phyloP scores from a whole-genome alignment of 1,284 basidiomycete genomes.

The Rhodotorula sp. region DNA sequence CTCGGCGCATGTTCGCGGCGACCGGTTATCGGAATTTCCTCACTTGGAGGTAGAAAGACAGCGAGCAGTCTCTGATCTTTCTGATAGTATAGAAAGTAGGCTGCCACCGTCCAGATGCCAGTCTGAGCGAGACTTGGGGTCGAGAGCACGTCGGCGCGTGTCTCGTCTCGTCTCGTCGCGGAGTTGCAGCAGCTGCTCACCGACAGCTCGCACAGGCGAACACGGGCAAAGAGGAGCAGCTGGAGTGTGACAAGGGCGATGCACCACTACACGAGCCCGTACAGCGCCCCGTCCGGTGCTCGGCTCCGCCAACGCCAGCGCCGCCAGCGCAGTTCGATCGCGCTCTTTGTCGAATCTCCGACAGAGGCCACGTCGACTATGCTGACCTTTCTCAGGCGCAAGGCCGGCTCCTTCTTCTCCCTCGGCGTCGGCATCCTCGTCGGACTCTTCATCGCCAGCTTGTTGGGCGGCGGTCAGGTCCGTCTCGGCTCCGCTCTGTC shows the following conservation, averaged over 20 bases:
- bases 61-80: no score
- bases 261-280: conserved; percentile 14
- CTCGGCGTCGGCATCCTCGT: conserved; percentile 36
- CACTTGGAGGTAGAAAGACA: no score
- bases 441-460: conserved; percentile 33
- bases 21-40: no score
- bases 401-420: conserved; percentile 27
- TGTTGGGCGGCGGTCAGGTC: conserved; percentile 28
- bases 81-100: no score
- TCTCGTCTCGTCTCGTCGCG: no score
- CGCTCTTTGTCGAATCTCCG: conserved; percentile 24
- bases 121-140: no score
- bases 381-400: conserved; percentile 31
- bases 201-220: no score
- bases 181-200: no score
- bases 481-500: not conserved
- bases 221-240: no score
- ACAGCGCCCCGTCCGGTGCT: conserved; percentile 13
- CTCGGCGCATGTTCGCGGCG: no score
- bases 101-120: no score
- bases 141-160: no score
- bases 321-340: conserved; percentile 24
- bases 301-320: conserved; percentile 25
- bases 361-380: conserved; percentile 18
- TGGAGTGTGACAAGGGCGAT: not conserved